These are phyloP conservation scores for Xylaria nigripes DNA, from an alignment of 495 filamentous ascomycete species.

Conservation along the genomic window DNA sequence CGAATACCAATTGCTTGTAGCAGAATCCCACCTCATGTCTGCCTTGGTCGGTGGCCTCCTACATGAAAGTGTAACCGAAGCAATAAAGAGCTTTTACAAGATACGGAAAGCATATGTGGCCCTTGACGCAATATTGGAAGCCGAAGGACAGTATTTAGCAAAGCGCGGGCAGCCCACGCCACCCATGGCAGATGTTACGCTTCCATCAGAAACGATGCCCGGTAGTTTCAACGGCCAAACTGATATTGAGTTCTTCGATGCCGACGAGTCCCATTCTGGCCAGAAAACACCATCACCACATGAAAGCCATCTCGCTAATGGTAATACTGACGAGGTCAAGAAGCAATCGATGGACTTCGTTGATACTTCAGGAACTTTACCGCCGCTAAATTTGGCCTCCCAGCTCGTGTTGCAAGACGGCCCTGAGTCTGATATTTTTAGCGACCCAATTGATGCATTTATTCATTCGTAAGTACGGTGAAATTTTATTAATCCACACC, in stretches of 20 bases:
- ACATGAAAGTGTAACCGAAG: conserved; percentile 89
- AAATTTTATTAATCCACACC: background rate
- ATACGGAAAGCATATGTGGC: conserved; percentile 83
- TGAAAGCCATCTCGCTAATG: conserved; percentile 15
- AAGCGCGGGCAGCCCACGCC: conserved; percentile 13
- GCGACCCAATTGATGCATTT: conserved; percentile 69
- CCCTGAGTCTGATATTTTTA: conserved; percentile 46
- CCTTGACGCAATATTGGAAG: conserved; percentile 60
- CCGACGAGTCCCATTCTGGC: conserved; percentile 23
- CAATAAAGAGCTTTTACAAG: conserved; percentile 86
- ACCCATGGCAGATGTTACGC: background rate
- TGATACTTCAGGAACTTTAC: background rate
- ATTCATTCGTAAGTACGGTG: conserved; percentile 46
- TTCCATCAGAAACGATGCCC: conserved; percentile 12
- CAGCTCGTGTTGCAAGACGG: conserved; percentile 7
- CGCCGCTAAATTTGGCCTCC: background rate
- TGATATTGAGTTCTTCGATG: conserved; percentile 25
- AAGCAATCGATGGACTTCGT: conserved; percentile 17
- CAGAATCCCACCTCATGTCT: conserved; percentile 79
- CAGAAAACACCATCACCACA: conserved; percentile 21
- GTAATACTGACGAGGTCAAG: conserved; percentile 3
- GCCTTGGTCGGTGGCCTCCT: conserved; percentile 74
- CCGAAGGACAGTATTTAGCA: conserved; percentile 38
- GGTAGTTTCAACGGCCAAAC: conserved; percentile 13
- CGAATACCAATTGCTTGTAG: conserved; percentile 68